A percentile compares a stretch with the other conserved stretches of the same genome.
Evolutionary conservation across 164 flowering plant species (phyloP).

Genomic region (Magnolia changhungtana): DNA sequence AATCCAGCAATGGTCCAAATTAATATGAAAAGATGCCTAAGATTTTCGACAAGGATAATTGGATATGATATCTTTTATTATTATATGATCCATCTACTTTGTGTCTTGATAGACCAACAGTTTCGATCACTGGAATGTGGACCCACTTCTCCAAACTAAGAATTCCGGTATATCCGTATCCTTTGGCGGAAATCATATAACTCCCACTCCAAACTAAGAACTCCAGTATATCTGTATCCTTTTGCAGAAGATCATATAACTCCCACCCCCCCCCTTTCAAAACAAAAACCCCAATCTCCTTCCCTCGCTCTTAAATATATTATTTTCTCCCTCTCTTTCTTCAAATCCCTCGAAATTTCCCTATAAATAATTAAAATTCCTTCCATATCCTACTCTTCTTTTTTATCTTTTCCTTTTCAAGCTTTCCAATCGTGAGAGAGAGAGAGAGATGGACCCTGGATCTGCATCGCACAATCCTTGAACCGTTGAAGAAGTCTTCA

Average conservation of each 20-base stretch:
- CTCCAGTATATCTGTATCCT: too few relatives aligned
- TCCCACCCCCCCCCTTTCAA: not conserved
- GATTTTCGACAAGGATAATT: too few relatives aligned
- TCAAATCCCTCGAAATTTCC: conserved; percentile 4
- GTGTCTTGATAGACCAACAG: too few relatives aligned
- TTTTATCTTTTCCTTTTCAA: not conserved
- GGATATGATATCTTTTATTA: too few relatives aligned
- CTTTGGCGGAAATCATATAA: too few relatives aligned
- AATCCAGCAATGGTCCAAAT: too few relatives aligned
- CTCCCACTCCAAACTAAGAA: too few relatives aligned
- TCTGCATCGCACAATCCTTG: conserved; percentile 55
- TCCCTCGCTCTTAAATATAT: not conserved
- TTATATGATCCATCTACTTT: too few relatives aligned
- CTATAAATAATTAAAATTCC: not conserved
- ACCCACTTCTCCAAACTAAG: not conserved
- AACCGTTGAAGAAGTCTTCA: conserved; percentile 70
- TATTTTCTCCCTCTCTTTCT: not conserved
- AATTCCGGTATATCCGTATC: too few relatives aligned
- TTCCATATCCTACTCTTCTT: not conserved
- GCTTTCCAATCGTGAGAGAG: not conserved
- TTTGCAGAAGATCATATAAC: not conserved
- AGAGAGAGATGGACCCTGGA: conserved; percentile 32
- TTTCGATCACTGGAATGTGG: not conserved
- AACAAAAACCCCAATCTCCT: not conserved
- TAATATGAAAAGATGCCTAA: too few relatives aligned